Evolutionary conservation across 306 rosid species (phyloP).

Genomic region (Fagus sylvatica): DNA sequence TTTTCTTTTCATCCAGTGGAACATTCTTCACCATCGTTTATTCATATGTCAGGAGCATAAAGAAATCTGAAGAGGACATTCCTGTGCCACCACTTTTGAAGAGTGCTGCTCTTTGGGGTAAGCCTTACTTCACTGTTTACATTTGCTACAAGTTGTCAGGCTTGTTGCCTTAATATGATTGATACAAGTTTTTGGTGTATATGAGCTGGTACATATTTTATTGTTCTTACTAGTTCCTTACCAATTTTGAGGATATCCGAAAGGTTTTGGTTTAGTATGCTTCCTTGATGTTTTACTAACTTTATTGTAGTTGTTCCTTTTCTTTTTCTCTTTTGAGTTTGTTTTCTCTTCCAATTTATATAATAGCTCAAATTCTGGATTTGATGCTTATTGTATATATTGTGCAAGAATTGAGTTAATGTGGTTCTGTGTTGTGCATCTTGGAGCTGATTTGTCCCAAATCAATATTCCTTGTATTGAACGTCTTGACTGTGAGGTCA

Average conservation of each 20-base stretch:
- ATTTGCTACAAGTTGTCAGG: constrained; percentile 14
- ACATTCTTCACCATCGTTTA: neutral
- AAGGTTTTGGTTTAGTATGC: neutral
- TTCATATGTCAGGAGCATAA: constrained; percentile 62
- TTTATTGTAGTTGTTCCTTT: neutral
- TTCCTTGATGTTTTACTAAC: neutral
- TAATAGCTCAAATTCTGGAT: neutral
- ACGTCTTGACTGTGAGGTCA: neutral
- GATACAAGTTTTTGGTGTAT: constrained; percentile 4
- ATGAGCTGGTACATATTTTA: constrained; percentile 14
- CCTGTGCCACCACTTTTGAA: constrained; percentile 92
- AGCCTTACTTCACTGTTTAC: constrained; percentile 26
- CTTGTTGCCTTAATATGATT: neutral
- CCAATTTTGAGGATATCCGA: neutral
- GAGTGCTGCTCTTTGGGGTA: constrained; percentile 76
- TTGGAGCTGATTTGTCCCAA: neutral
- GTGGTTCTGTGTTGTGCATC: neutral
- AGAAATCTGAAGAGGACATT: constrained; percentile 87
- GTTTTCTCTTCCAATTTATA: neutral
- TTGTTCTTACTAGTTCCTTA: neutral
- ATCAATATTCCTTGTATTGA: neutral
- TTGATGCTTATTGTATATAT: neutral
- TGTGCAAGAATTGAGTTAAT: neutral
- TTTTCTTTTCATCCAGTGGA: neutral
- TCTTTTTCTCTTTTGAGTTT: neutral